Evolutionary conservation across 495 filamentous ascomycete genomes (phyloP).

Genomic region (Thozetella sp.): DNA sequence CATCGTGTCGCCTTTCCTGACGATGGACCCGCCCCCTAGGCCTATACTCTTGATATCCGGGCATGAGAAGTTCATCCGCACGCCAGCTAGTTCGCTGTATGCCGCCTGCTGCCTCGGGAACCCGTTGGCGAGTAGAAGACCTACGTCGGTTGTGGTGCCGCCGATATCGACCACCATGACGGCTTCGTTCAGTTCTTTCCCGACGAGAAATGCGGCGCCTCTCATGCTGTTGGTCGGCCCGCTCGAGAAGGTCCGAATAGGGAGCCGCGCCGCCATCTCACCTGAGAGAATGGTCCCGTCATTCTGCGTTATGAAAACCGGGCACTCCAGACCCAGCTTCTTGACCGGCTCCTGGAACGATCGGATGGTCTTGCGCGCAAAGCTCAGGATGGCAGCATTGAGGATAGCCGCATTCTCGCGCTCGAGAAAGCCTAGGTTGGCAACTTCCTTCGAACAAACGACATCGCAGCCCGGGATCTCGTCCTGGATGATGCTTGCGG

Average conservation of each 20-base stretch:
- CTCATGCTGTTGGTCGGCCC: conserved; percentile 61
- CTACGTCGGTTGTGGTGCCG: conserved; percentile 51
- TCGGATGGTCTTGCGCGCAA: conserved; percentile 50
- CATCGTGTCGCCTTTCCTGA: conserved; percentile 36
- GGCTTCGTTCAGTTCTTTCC: conserved; percentile 29
- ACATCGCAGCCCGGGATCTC: conserved; percentile 49
- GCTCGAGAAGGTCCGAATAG: conserved; percentile 55
- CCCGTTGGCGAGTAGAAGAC: conserved; percentile 39
- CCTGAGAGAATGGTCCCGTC: conserved; percentile 54
- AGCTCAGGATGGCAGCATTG: conserved; percentile 53
- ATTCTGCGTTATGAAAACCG: conserved; percentile 59
- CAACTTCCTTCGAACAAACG: conserved; percentile 49
- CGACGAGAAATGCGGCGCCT: conserved; percentile 51
- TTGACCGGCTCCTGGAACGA: conserved; percentile 47
- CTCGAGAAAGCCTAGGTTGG: conserved; percentile 54
- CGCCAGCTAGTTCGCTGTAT: conserved; percentile 43
- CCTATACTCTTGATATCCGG: conserved; percentile 54
- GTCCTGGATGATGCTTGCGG: conserved; percentile 37
- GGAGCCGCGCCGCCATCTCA: conserved; percentile 47
- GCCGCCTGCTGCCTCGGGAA: conserved; percentile 44
- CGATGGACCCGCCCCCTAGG: conserved; percentile 53
- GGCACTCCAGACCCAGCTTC: conserved; percentile 44
- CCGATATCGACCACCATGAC: conserved; percentile 52
- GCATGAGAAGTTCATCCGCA: conserved; percentile 48
- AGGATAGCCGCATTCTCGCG: conserved; percentile 59